Evolutionary conservation across 2,329 filamentous ascomycete genomes (phyloP), one percentile per base, ranked within the genome.

Genomic region (Alternaria dauci): DNA sequence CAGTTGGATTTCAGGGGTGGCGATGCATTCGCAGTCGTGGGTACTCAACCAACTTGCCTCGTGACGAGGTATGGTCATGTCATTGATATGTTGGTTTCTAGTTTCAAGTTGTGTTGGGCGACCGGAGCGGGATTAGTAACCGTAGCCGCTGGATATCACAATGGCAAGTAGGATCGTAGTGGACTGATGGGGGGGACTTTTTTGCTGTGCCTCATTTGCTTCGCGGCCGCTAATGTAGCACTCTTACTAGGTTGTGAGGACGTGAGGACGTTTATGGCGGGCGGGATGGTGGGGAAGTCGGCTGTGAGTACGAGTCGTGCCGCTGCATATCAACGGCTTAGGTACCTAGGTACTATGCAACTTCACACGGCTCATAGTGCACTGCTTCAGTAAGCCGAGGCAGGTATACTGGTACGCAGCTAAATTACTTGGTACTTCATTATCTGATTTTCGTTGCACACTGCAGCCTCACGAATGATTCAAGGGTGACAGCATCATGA

Each of bases 111-210:
- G 41, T 7, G 41, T 56, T 28, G 26, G 34, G 28, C n/a, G 14
- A 56, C 51, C 43, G 46, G 54, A 18, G 23, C 54, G 44, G 46
- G 7, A 20, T 14, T 28, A 20, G 23, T 28, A 23, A 23, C n/a
- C 36, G 53, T 18, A 55, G 39, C 53, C 53, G 43, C 53, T 50
- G 53, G 43, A 48, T 55, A 41, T 41, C n/a, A 55, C 11, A 39
- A 48, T 16, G 11, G 25, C 52, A 20, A 20, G 26, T 23, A 26
- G 42, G 36, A 51, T 42, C 39, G 18, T 32, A 26, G 46, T 55
- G 44, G 52, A 26, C 23, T 18, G 18, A 16, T 23, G 28, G 41
- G 42, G 42, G 30, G 28, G n/a, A 32, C 25, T n/a, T 46, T 46
- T 30, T 30, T 38, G 30, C 6, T 46, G 41, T 28, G 18, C 52